Evolutionary conservation across 805 yeast genomes (phyloP).

Genomic region (Ogataea paraovalis): DNA sequence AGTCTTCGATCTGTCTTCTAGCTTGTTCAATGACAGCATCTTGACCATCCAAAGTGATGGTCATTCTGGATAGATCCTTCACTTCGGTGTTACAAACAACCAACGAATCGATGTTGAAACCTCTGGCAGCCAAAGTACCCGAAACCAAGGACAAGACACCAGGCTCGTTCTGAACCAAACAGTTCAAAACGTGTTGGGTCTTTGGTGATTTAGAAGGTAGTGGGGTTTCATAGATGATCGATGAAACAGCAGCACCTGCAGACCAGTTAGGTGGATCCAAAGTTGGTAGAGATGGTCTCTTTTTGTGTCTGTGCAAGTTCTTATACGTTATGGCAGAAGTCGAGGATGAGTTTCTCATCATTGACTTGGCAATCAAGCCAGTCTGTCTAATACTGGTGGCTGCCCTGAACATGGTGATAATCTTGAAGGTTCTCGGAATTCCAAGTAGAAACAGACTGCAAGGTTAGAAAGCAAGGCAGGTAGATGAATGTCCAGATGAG

Average conservation of each 20-base stretch:
- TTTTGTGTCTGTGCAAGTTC: constrained; percentile 79
- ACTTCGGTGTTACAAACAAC: constrained; percentile 97
- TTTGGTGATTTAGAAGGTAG: constrained; percentile 54
- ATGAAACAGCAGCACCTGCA: constrained; percentile 94
- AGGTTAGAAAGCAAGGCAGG: too few relatives aligned
- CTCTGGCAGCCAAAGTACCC: constrained; percentile 95
- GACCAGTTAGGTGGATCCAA: constrained; percentile 93
- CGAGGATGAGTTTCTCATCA: constrained; percentile 46
- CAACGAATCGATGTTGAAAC: constrained; percentile 95
- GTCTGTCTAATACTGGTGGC: constrained; percentile 9
- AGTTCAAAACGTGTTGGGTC: constrained; percentile 88
- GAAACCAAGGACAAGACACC: constrained; percentile 93
- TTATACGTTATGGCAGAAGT: constrained; percentile 95
- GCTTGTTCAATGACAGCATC: constrained; percentile 98
- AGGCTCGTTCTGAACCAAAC: constrained; percentile 97
- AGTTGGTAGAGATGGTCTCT: constrained; percentile 88
- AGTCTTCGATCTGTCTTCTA: constrained; percentile 94
- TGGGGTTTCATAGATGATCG: constrained; percentile 92
- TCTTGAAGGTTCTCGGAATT: not conserved
- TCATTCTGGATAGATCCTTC: constrained; percentile 92
- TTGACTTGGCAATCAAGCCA: constrained; percentile 10
- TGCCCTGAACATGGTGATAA: constrained; percentile 14
- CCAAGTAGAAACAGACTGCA: too few relatives aligned
- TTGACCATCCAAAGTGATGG: constrained; percentile 89
- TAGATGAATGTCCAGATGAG: too few relatives aligned